These are phyloP conservation scores for Rhizopogon rudus DNA, from an alignment of 768 basidiomycete genomes.

Conservation along the genomic window DNA sequence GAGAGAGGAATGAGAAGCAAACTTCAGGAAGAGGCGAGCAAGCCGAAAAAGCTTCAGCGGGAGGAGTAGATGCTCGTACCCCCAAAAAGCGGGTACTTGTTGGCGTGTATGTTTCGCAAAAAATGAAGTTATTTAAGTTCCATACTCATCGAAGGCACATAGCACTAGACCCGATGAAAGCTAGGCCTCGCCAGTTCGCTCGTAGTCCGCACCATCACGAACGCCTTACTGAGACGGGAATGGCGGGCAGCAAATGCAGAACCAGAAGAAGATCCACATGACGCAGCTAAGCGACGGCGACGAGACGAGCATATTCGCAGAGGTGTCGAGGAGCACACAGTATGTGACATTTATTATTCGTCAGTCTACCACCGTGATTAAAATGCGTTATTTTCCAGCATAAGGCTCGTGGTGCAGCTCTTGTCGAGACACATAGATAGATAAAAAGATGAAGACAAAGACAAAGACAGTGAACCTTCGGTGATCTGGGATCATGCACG, in stretches of 20 bases:
- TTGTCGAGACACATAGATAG: conserved; percentile 49
- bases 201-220: conserved; percentile 39
- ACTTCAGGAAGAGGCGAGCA: conserved; percentile 71
- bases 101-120: conserved; percentile 57
- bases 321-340: conserved; percentile 79
- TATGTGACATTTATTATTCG: conserved; percentile 27
- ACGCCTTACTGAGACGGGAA: too few relatives aligned
- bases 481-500: conserved; percentile 96
- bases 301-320: conserved; percentile 64
- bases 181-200: conserved; percentile 80
- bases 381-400: conserved; percentile 23
- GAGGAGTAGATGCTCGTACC: conserved; percentile 99
- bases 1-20: conserved; percentile 71
- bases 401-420: conserved; percentile 46
- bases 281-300: conserved; percentile 50
- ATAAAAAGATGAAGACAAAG: conserved; percentile 25
- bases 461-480: conserved; percentile 47
- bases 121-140: neutral
- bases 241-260: conserved; percentile 58
- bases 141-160: neutral
- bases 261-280: conserved; percentile 29
- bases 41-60: conserved; percentile 74
- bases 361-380: neutral
- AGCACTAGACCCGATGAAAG: conserved; percentile 86
- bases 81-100: conserved; percentile 73